Evolutionary conservation across 495 filamentous ascomycete genomes (phyloP).

Genomic region (Aspergillus bridgeri): DNA sequence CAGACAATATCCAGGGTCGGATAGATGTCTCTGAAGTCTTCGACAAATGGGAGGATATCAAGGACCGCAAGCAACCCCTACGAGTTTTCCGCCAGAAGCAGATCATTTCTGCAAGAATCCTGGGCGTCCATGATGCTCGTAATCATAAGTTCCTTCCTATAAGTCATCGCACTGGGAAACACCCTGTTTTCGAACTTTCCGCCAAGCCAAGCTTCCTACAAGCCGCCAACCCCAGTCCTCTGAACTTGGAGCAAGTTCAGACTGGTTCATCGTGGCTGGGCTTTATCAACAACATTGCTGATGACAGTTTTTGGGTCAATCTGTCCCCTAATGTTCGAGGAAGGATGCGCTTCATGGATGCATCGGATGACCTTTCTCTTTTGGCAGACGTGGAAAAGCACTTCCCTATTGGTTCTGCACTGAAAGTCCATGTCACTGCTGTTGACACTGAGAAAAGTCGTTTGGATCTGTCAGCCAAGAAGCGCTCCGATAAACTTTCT

Average conservation of each 20-base stretch:
- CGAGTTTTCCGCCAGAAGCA: conserved; percentile 67
- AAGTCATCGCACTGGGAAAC: conserved; percentile 71
- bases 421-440: conserved; percentile 70
- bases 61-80: conserved; percentile 74
- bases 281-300: conserved; percentile 83
- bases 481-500: conserved; percentile 52
- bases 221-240: conserved; percentile 48
- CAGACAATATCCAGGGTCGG: conserved; percentile 85
- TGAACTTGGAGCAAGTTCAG: conserved; percentile 71
- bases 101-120: conserved; percentile 66
- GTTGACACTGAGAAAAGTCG: conserved; percentile 71
- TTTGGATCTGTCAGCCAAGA: conserved; percentile 77
- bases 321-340: conserved; percentile 88
- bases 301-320: conserved; percentile 81
- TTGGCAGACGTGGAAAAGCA: conserved; percentile 71
- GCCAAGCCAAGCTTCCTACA: conserved; percentile 67
- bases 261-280: conserved; percentile 67
- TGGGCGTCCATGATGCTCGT: conserved; percentile 85
- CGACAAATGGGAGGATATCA: conserved; percentile 81
- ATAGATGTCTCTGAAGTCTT: conserved; percentile 88
- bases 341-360: conserved; percentile 72
- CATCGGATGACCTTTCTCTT: conserved; percentile 77
- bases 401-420: conserved; percentile 83
- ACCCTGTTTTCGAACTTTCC: conserved; percentile 84
- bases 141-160: conserved; percentile 92